Percentiles rank a stretch among this genome's conserved stretches.
These are phyloP conservation scores for Cyclotella atomus DNA, from an alignment of 108 stramenopile species.

Conservation along the genomic window DNA sequence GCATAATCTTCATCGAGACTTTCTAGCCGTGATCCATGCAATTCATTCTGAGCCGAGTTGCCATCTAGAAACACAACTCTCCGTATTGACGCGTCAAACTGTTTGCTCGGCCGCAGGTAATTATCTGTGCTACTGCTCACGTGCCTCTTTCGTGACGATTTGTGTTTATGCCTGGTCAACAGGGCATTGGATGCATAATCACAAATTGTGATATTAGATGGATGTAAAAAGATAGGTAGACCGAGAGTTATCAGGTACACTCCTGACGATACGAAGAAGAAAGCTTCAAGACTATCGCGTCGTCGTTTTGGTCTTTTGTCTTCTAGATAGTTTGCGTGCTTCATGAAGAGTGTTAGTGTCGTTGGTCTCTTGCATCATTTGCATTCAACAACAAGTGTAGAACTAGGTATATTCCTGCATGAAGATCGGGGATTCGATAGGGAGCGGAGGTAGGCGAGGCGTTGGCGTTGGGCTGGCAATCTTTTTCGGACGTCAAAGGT, in stretches of 20 bases:
- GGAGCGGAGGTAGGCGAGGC: no score
- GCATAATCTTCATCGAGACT: no score
- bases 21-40: no score
- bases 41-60: neutral
- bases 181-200: neutral
- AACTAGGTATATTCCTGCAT: no score
- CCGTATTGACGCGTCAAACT: neutral
- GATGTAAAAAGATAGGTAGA: neutral
- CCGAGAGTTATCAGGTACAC: neutral
- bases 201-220: neutral
- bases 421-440: no score
- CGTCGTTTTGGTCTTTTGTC: neutral
- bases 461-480: no score
- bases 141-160: neutral
- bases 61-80: neutral
- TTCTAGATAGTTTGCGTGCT: neutral
- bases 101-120: neutral
- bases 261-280: neutral
- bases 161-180: neutral
- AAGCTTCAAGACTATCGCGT: neutral
- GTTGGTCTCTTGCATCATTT: no score
- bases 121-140: neutral
- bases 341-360: no score
- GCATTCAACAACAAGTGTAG: no score
- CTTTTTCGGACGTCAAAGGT: no score